Evolutionary conservation across 352 stramenopile species (phyloP), one percentile per base, ranked within the genome.

Genomic region (Achlya hypogyna): DNA sequence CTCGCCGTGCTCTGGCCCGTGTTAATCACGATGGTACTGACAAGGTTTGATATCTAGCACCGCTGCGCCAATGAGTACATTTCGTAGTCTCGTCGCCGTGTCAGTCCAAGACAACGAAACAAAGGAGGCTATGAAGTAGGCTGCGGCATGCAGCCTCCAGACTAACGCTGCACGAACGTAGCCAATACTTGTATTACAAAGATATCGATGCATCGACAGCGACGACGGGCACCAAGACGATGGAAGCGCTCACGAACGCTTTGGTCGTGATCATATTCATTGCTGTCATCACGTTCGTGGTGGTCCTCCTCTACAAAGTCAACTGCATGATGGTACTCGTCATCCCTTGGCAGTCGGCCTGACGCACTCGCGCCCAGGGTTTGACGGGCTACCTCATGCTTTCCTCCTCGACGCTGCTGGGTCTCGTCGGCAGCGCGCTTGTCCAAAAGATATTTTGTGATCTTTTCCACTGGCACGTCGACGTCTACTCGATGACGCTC

Each of bases 291-390:
- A 95, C 86, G 1, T 91, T 94, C 23, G 71, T 74, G 0, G 83
- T 95, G 67, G 87, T 93, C 45, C 38, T 92, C 51, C 72, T 95
- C 23, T 95, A 95, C 75, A 92, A 91, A 51, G 86, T 82, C 69
- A 78, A 92, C 66, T 87, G 81, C 66, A 89, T 90, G 74, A 75
- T 72, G 59, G 72, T 64, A 65, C 51, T 27, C 23, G 12, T 54
- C 22, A 27, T 12, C 20, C 18, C 20, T 31, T 14, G 20, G 4
- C 8, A 51, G 3, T 32, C 28, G 18, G 10, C 8, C 9, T 63
- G n/a, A 3, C 10, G 64, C 25, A 29, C 38, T 63, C 53, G 49
- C 6, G 25, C 40, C 27, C 38, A 76, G 52, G 31, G 62, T 87
- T 40, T 90, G 91, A 56, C 71, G 4, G 78, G 75, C 40, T 96